phyloP scores from a whole-genome alignment of 306 rosid species.

The Erythrophleum fordii region DNA sequence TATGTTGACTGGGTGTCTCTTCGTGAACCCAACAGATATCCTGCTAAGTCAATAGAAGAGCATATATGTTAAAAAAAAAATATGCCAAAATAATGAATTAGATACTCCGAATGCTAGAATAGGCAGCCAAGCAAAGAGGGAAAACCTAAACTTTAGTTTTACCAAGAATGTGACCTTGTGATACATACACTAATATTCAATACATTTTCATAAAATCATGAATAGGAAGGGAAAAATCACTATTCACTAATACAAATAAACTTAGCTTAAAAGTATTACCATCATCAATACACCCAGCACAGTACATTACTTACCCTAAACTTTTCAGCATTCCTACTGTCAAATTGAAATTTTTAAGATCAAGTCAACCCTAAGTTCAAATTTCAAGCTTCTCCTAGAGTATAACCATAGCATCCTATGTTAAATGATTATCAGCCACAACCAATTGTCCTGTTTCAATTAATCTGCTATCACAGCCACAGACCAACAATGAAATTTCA shows the following conservation, averaged over 20 bases:
- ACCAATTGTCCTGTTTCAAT: neutral
- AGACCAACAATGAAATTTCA: too few species aligned
- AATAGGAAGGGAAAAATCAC: neutral
- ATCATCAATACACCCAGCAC: neutral
- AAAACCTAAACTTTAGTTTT: neutral
- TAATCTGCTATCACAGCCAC: neutral
- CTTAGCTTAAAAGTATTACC: neutral
- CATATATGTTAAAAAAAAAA: constrained; percentile 29
- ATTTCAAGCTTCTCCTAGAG: neutral
- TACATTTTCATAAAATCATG: neutral
- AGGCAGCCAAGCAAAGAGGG: neutral
- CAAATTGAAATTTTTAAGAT: neutral
- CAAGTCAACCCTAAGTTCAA: neutral
- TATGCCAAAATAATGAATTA: constrained; percentile 19
- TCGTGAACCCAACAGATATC: constrained; percentile 46
- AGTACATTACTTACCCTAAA: neutral
- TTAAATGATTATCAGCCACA: neutral
- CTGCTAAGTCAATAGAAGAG: constrained; percentile 38
- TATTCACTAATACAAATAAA: neutral
- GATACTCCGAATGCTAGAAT: neutral
- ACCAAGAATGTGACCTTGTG: neutral
- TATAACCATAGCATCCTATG: neutral
- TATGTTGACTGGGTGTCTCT: constrained; percentile 27
- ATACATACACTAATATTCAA: neutral
- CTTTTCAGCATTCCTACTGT: neutral